phyloP scores from a whole-genome alignment of 768 basidiomycete species.

The Porpolomopsis calyptriformis region DNA sequence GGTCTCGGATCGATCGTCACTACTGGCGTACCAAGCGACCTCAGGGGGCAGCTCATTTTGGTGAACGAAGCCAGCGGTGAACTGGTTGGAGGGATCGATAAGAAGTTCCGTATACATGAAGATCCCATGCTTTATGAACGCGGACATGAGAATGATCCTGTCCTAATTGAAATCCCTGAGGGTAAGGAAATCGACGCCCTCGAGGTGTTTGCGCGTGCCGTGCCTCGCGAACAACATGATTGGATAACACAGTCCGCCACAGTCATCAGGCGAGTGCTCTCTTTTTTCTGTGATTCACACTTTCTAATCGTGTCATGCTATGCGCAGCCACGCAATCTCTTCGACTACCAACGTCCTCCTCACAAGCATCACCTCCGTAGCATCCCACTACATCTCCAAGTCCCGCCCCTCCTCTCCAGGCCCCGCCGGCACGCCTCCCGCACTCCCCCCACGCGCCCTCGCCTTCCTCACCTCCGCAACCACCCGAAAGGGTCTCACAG shows the following conservation, averaged over 20 bases:
- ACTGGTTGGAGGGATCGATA: conserved; percentile 58
- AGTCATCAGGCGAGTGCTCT: conserved; percentile 42
- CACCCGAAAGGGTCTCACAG: conserved; percentile 46
- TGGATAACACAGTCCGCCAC: conserved; percentile 57
- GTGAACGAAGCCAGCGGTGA: conserved; percentile 66
- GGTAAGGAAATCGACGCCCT: conserved; percentile 32
- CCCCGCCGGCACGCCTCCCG: conserved; percentile 20
- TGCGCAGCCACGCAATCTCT: conserved; percentile 53
- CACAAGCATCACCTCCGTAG: conserved; percentile 49
- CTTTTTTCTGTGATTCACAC: neutral
- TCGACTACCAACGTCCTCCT: conserved; percentile 52
- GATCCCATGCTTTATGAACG: conserved; percentile 41
- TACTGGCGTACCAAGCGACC: conserved; percentile 20
- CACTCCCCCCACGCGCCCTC: conserved; percentile 33
- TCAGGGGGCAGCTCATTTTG: conserved; percentile 53
- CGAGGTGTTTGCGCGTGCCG: conserved; percentile 47
- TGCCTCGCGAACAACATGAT: conserved; percentile 60
- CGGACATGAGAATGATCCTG: conserved; percentile 49
- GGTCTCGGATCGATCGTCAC: too few relatives aligned
- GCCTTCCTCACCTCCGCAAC: conserved; percentile 50
- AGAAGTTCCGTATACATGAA: conserved; percentile 44
- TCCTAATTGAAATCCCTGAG: conserved; percentile 62
- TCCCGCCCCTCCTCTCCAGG: conserved; percentile 35
- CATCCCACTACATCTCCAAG: conserved; percentile 50
- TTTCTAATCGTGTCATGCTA: conserved; percentile 4